Evolutionary conservation across 768 basidiomycete species (phyloP), one percentile per base, ranked within the genome.

Genomic region (Trametes villosa): DNA sequence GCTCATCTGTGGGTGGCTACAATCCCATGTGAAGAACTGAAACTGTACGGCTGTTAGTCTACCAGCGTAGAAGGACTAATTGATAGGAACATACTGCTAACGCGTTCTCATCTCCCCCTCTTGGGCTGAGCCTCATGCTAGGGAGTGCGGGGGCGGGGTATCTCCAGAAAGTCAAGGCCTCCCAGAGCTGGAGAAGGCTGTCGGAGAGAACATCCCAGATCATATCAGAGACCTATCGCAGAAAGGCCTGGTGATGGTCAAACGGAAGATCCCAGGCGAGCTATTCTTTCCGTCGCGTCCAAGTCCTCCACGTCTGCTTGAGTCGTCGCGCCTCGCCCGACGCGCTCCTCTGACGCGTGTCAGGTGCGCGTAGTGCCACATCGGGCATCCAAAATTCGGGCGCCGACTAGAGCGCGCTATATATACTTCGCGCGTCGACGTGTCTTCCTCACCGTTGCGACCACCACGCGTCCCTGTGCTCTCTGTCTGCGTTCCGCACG

Each of bases 11-110:
- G 78, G 77, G 65, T 83, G 80, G 27, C 74, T 72, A 30, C 83
- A 75, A 52, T 93, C 86, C 92, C 92, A 94, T 15, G 91, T 92
- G 67, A 92, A 94, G 74, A 92, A 94, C 72, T 94, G 92, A 29
- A 93, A 73, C 92, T 84, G 54, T 29, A 62, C 30, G 0, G 22
- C 22, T 45, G 24, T 59, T 20, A 57, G 40, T 45, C 11, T 41
- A 18, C 29, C 2, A 31, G n/a, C 18, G 30, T 26, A 9, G 33
- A 17, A 22, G 26, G 44, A 2, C 15, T n/a, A 12, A n/a, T 41
- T 4, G 9, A 50, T 18, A 29, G 34, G 12, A 36, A 53, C 80
- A 62, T 70, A 90, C 90, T 89, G 92, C 90, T 24, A 88, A 71
- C 22, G 87, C 81, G 70, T 91, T 91, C 30, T 78, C 71, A 18